phyloP scores from a whole-genome alignment of 1,284 basidiomycete genomes.

The Sphagnurus paluster region DNA sequence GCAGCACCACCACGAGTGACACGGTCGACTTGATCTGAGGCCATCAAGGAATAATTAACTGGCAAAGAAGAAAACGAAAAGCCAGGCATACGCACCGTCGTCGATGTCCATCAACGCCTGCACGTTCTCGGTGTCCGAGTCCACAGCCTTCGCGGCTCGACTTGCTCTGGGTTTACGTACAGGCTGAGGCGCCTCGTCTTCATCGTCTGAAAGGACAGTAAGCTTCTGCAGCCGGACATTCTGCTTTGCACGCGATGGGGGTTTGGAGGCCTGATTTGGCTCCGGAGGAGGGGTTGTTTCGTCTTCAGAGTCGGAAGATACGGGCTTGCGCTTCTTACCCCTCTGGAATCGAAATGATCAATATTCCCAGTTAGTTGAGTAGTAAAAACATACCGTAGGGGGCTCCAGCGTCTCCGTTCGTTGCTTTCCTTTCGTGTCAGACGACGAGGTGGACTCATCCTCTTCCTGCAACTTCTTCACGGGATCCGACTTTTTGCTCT shows the following conservation, averaged over 20 bases:
- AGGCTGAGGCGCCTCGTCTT: conserved; percentile 24
- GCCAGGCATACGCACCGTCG: conserved; percentile 47
- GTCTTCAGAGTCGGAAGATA: conserved; percentile 48
- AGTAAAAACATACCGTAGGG: conserved; percentile 9
- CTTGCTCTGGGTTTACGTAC: conserved; percentile 17
- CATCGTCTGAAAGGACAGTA: conserved; percentile 57
- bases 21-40: conserved; percentile 47
- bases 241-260: conserved; percentile 17
- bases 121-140: conserved; percentile 48
- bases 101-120: conserved; percentile 76
- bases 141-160: conserved; percentile 20
- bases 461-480: too few relatives aligned
- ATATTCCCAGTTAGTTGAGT: too few relatives aligned
- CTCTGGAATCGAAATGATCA: conserved; percentile 34
- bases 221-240: conserved; percentile 41
- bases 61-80: conserved; percentile 5
- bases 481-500: too few relatives aligned
- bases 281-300: conserved; percentile 27
- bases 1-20: conserved; percentile 31
- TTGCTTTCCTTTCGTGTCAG: background rate
- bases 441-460: too few relatives aligned
- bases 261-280: conserved; percentile 17
- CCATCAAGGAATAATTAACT: background rate
- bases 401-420: conserved; percentile 4
- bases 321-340: conserved; percentile 58